Evolutionary conservation across 139 green algal species (phyloP), one percentile per base, ranked within the genome.

Genomic region (Eudorina sp.): DNA sequence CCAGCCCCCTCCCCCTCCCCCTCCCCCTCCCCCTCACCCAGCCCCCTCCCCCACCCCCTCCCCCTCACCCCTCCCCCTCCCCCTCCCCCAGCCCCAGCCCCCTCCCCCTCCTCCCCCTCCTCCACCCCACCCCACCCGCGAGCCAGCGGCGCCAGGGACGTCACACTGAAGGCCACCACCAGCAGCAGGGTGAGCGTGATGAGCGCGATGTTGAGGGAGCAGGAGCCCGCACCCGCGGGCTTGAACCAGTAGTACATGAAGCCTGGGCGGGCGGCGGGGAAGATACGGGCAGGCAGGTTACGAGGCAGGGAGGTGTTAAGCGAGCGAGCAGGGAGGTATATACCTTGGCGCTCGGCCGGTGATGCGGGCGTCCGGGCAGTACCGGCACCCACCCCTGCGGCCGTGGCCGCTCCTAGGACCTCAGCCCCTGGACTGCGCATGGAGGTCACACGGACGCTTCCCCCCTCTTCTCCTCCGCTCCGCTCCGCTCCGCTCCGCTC

Each of bases 221-320:
- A 99, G 76, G 94, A 91, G 53, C 86, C 88, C 18, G 93, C 92
- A 60, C 93, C 86, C 1, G 75, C 40, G 6, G 97, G 97, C 53
- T 95, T 96, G 92, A 99, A 99, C 89, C 93, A 98, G 86, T 96
- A 89, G 90, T 96, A 98, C 74, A 97, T 93, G 21, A 98, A 68
- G 34, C 94, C 95, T 89, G 85, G 62, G 27, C n/a, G n/a, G 62
- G 19, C 62, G 31, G 62, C 3, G 21, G 62, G 27, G 62, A 31
- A 31, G 62, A 6, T 3, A 38, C 62, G 13, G 62, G 11, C 2
- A 31, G 31, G 19, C 27, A 34, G 55, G 23, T 5, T 66, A 66
- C 8, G 55, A 3, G 8, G 29, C 23, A 11, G 23, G 55, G 5
- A 66, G 4, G 29, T 66, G 29, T 7, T 66, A 25, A 23, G 55